These are phyloP conservation scores for Xylaria sp. DNA, from an alignment of 495 filamentous ascomycete genomes.

Conservation along the genomic window DNA sequence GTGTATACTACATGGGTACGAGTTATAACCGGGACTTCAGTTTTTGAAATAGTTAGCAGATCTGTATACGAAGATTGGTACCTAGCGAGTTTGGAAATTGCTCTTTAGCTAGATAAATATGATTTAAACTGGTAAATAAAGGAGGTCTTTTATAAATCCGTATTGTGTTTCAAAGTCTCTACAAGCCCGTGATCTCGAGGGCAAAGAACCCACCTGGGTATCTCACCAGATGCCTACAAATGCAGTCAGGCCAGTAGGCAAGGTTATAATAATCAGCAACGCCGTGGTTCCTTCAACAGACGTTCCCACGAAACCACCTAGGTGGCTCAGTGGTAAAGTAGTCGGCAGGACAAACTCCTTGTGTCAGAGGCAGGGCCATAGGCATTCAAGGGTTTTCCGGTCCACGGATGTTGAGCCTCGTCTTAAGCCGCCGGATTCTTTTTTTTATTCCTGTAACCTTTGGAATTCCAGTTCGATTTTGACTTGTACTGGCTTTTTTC, in stretches of 20 bases:
- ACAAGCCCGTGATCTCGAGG: background rate
- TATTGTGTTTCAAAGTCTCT: background rate
- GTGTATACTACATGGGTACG: background rate
- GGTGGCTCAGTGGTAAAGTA: constrained; percentile 1
- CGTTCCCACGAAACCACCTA: background rate
- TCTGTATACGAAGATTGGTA: background rate
- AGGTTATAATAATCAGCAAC: background rate
- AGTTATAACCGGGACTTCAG: background rate
- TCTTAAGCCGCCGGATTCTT: background rate
- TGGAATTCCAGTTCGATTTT: background rate
- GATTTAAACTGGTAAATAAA: background rate
- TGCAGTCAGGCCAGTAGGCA: background rate
- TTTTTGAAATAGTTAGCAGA: background rate
- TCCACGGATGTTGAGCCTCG: constrained; percentile 6
- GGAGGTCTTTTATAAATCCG: background rate
- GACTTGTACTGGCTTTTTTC: background rate
- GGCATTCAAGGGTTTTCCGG: constrained; percentile 8
- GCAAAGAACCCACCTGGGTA: too few relatives aligned
- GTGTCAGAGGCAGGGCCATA: constrained; percentile 8
- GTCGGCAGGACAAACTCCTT: constrained; percentile 6
- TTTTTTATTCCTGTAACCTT: background rate
- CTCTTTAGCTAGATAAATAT: background rate
- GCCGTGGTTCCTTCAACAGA: background rate
- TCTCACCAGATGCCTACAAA: background rate
- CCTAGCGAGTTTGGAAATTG: background rate